Evolutionary conservation across 305 asterid species (phyloP), one percentile per base, ranked within the genome.

Genomic region (Solanum aculeatissimum): DNA sequence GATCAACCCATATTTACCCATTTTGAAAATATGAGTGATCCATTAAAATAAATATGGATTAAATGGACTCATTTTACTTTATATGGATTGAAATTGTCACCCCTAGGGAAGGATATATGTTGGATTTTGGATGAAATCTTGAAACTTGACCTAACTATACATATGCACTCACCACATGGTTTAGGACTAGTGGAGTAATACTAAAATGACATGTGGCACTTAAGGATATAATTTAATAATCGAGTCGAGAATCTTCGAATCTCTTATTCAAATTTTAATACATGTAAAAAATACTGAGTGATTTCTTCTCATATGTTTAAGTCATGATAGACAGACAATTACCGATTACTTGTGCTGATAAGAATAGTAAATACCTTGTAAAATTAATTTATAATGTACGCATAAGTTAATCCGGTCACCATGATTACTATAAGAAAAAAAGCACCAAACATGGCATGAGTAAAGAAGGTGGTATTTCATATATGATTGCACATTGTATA

Each of bases 401-500:
- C 19, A 62, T 19, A 62, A 25, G 6, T 3, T 63, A 12, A 63
- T 63, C 1, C 2, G 6, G n/a, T 0, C 1, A 2, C 1, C 21
- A 1, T 19, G 7, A 2, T 66, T 66, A 16, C 4, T 57, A 23
- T 9, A 9, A 9, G 4, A 0, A 11, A 32, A 42, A 70, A n/a
- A 40, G 18, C 3, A 43, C 13, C 80, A 71, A 77, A 77, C 82
- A 51, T 51, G 47, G 29, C 82, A 77, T 13, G 82, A 51, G 82
- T 29, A 77, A 77, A 6, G 27, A 16, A 77, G 62, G 16, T 75
- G 58, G 86, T 68, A 38, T 77, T 19, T 40, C 32, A 25, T 74
- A 53, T 38, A 65, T 84, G 58, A 85, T 72, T 43, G 40, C 83
- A 81, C 81, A 14, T 42, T 87, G 38, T 87, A 66, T 16, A 32